phyloP scores from a whole-genome alignment of 2,329 filamentous ascomycete genomes.

The Xylariaceae sp. region DNA sequence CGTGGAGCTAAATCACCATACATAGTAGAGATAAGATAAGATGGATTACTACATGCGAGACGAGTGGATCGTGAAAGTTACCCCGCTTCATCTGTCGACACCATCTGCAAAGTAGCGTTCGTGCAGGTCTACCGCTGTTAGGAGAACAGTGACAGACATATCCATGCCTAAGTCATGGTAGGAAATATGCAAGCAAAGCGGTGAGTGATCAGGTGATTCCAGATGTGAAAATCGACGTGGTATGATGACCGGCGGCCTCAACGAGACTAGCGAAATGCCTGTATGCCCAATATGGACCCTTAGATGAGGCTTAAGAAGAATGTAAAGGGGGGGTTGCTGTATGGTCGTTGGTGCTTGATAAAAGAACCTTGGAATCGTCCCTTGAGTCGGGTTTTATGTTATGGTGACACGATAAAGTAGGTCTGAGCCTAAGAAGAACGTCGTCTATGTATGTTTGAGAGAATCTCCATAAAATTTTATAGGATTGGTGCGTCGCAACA shows the following conservation, averaged over 20 bases:
- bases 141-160: no score
- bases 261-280: neutral
- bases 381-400: neutral
- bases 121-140: no score
- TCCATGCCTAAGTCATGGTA: no score
- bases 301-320: slow-evolving; percentile 20
- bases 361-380: neutral
- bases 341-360: slow-evolving; percentile 14
- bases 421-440: neutral
- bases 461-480: no score
- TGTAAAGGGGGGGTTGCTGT: slow-evolving; percentile 26
- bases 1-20: no score
- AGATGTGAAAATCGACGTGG: neutral
- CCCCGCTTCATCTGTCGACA: no score
- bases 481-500: neutral
- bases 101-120: no score
- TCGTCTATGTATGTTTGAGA: neutral
- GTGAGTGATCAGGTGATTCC: neutral
- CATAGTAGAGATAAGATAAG: no score
- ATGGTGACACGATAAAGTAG: neutral
- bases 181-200: neutral
- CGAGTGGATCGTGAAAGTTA: no score
- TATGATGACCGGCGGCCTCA: neutral
- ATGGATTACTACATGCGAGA: no score
- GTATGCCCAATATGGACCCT: slow-evolving; percentile 24